phyloP scores from a whole-genome alignment of 1,139 yeast genomes.

The Hemisphaericaspora lyxosophila region DNA sequence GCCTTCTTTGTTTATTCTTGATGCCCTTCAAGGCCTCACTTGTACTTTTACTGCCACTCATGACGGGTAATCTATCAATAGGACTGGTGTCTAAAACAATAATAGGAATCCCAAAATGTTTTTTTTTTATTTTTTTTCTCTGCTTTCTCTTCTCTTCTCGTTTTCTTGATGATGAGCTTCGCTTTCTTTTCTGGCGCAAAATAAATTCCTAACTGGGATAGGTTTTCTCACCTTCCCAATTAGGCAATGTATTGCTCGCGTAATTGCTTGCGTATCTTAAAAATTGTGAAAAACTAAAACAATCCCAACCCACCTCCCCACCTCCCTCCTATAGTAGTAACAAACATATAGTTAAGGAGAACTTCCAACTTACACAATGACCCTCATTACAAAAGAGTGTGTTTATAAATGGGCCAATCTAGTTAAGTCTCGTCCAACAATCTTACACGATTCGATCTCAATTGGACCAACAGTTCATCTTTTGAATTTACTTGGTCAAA shows the following conservation, averaged over 20 bases:
- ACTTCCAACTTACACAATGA: too few relatives aligned
- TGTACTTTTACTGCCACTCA: conserved; percentile 15
- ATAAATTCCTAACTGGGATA: too few relatives aligned
- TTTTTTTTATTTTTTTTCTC: neutral
- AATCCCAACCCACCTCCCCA: neutral
- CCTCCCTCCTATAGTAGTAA: neutral
- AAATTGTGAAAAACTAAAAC: too few relatives aligned
- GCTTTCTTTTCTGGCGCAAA: neutral
- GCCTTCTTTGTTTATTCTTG: conserved; percentile 77
- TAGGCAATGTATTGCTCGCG: neutral
- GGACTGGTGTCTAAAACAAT: too few relatives aligned
- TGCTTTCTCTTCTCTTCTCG: neutral
- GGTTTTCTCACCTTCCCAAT: too few relatives aligned
- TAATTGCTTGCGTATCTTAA: neutral
- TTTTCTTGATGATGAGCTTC: conserved; percentile 4
- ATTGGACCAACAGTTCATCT: conserved; percentile 19
- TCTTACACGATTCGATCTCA: conserved; percentile 20
- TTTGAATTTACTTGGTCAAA: conserved; percentile 17
- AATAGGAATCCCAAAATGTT: too few relatives aligned
- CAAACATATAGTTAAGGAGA: too few relatives aligned
- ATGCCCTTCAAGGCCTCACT: conserved; percentile 47
- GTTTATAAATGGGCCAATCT: conserved; percentile 19
- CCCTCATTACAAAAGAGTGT: conserved; percentile 11
- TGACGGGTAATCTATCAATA: neutral
- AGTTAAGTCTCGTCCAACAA: conserved; percentile 19